A percentile compares a stretch with the other conserved stretches of the same genome.
Evolutionary conservation across 352 stramenopile genomes (phyloP).

Genomic region (Globisporangium polare): DNA sequence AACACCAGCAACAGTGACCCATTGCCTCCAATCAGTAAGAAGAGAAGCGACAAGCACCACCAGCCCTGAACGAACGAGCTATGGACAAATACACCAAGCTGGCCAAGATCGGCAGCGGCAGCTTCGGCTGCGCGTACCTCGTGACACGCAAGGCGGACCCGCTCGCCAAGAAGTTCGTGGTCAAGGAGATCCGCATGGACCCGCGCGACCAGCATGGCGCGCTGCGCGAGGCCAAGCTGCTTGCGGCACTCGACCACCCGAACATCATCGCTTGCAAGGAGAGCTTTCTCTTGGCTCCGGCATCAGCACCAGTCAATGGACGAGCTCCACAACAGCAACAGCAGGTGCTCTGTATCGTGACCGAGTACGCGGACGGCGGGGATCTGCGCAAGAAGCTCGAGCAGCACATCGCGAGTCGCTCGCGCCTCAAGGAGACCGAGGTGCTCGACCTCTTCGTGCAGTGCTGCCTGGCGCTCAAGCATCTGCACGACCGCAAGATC

Average conservation of each 20-base stretch:
- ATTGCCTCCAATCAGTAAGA: neutral
- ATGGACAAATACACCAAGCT: slow-evolving; percentile 84
- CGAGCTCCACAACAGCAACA: slow-evolving; percentile 5
- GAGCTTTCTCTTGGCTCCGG: slow-evolving; percentile 49
- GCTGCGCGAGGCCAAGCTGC: slow-evolving; percentile 59
- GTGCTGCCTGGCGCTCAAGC: slow-evolving; percentile 72
- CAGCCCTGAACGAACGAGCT: no score
- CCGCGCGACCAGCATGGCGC: slow-evolving; percentile 55
- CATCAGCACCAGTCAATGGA: slow-evolving; percentile 1
- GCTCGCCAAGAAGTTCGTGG: slow-evolving; percentile 45
- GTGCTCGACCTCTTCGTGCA: slow-evolving; percentile 63
- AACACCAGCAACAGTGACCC: neutral
- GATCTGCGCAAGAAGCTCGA: slow-evolving; percentile 62
- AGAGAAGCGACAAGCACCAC: neutral
- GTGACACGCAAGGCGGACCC: slow-evolving; percentile 37
- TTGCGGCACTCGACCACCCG: slow-evolving; percentile 70
- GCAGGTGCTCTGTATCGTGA: slow-evolving; percentile 77
- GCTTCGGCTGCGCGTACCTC: slow-evolving; percentile 67
- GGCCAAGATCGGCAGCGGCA: slow-evolving; percentile 71
- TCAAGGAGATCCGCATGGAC: slow-evolving; percentile 76
- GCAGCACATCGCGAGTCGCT: slow-evolving; percentile 15
- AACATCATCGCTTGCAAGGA: slow-evolving; percentile 84
- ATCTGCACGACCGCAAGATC: slow-evolving; percentile 82
- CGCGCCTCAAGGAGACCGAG: slow-evolving; percentile 32
- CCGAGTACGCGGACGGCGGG: slow-evolving; percentile 77